A percentile compares a stretch with the other conserved stretches of the same genome.
phyloP scores from a whole-genome alignment of 306 rosid genomes.

The Casuarina glauca region DNA sequence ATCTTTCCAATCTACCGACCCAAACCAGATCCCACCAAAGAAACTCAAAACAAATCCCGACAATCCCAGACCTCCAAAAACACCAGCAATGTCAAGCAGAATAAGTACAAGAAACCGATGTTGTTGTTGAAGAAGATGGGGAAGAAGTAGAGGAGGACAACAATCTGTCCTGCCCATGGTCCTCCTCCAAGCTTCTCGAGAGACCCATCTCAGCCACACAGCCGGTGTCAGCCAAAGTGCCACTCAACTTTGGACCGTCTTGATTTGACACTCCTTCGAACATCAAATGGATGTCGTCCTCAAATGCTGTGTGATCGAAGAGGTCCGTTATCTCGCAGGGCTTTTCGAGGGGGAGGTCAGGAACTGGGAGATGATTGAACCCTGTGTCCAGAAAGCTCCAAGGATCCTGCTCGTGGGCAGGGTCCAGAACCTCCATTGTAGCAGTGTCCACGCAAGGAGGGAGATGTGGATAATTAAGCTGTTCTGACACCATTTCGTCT shows the following conservation, averaged over 20 bases:
- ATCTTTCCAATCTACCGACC: conserved; percentile 22
- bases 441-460: conserved; percentile 33
- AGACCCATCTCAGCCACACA: conserved; percentile 26
- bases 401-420: conserved; percentile 35
- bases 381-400: conserved; percentile 64
- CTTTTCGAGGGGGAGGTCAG: conserved; percentile 34
- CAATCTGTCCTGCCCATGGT: conserved; percentile 21
- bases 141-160: conserved; percentile 37
- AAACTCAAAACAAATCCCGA: conserved; percentile 24
- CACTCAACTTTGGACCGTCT: conserved; percentile 29
- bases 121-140: conserved; percentile 62
- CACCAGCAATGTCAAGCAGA: conserved; percentile 23
- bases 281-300: conserved; percentile 58
- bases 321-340: conserved; percentile 36
- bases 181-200: conserved; percentile 28
- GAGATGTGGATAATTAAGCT: conserved; percentile 21
- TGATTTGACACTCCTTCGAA: conserved; percentile 40
- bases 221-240: background rate
- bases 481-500: background rate
- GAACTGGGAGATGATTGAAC: conserved; percentile 36
- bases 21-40: conserved; percentile 21
- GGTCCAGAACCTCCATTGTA: conserved; percentile 39
- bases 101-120: conserved; percentile 48
- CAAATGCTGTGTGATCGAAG: conserved; percentile 51
- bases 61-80: conserved; percentile 22